Base-by-base conservation (phyloP, 2,329 filamentous ascomycete species). In the Microdochium bolleyi region DNA sequence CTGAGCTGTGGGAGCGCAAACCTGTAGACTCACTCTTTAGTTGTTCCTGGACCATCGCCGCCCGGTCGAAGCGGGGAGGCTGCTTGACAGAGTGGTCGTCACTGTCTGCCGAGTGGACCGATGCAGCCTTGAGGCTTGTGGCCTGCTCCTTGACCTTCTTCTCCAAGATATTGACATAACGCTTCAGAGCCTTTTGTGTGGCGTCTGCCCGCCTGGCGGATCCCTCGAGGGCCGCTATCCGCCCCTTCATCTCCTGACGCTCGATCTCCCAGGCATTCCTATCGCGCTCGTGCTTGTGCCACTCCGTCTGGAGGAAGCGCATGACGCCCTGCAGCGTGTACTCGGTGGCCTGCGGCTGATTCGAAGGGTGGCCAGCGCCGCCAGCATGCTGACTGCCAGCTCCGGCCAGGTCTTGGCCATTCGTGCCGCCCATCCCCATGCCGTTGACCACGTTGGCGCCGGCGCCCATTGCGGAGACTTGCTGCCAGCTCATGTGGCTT, bases 251-350 rank as follows among this genome's bases (percentile, higher is more conserved):
- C 74, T 99, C 94, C 63, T 95, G 94, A 66, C 91, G 87, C 72
- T 99, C 94, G 67, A 99, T 99, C 71, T 99, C 94, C 94, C 94
- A 99, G 37, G 91, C 87, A 73, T 99, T 99, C 63, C 94, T 85
- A 67, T 96, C 94, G 72, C 94, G 88, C 73, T 99, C 94, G 70
- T 99, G 92, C 61, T 90, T 87, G 72, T 99, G 94, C 94, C 94
- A 99, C 81, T 99, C 92, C 49, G 94, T 94, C 74, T 99, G 94
- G 38, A 99, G 83, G 70, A 99, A 99, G 71, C 94, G 92, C 94
- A 99, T 99, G 37, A 99, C 94, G 66, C 94, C 80, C 70, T 84
- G 80, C 37, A 84, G 68, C 7, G 80, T 84, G 61, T 84, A 84
- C 60, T 83, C 80, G 56, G 80, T 84, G 56, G 79, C 78, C 61